phyloP scores from a whole-genome alignment of 805 yeast genomes.

The Saccharomycopsis sp. region DNA sequence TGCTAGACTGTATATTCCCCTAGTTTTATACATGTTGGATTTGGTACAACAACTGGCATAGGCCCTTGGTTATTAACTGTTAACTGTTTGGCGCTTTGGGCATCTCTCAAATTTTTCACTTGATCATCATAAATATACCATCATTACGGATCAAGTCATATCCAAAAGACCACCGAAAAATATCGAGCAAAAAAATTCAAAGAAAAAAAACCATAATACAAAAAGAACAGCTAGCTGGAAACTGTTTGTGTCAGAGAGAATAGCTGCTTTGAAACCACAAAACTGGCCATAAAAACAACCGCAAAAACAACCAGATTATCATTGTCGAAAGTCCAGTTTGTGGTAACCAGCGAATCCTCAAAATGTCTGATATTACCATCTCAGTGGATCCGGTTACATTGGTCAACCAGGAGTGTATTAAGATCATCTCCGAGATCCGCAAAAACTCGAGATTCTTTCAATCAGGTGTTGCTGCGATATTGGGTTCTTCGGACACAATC shows the following conservation, averaged over 20 bases:
- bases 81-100: too few species aligned
- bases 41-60: too few species aligned
- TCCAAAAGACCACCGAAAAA: background rate
- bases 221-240: background rate
- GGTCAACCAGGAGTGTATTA: slow-evolving; percentile 82
- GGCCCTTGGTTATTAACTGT: too few species aligned
- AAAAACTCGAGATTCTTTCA: slow-evolving; percentile 73
- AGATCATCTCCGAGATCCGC: slow-evolving; percentile 83
- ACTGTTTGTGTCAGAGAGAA: too few species aligned
- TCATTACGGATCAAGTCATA: background rate
- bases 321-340: too few species aligned
- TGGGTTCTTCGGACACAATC: slow-evolving; percentile 59
- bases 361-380: background rate
- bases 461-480: slow-evolving; percentile 76
- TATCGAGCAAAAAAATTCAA: background rate
- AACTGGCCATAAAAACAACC: background rate
- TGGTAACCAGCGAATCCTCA: too few species aligned
- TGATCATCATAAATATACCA: too few species aligned
- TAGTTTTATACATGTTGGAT: background rate
- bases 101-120: too few species aligned
- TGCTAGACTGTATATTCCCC: background rate
- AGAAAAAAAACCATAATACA: background rate
- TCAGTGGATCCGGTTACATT: slow-evolving; percentile 74
- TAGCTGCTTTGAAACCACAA: too few species aligned
- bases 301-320: background rate